Base-by-base conservation (phyloP, 2,329 filamentous ascomycete species). In the Penicillium sp. region DNA sequence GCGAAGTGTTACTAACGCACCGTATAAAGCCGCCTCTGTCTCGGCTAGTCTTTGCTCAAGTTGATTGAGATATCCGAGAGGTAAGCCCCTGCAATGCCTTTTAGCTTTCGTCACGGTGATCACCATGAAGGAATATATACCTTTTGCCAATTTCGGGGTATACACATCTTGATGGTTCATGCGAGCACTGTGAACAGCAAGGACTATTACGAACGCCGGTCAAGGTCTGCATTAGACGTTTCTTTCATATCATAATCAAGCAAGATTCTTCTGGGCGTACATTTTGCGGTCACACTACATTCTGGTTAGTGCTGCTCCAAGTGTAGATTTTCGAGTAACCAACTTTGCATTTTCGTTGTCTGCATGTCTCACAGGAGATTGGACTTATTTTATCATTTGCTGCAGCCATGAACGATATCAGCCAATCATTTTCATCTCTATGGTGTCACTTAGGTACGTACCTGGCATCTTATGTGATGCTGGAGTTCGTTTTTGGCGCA, bases 331-430 rank as follows among this genome's bases (percentile, higher is more conserved):
- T 22, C 18, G 6, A 11, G n/a, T 12, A 14, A 55, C 61, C 25
- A 35, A 65, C 63, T 43, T 65, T 65, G 55, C 62, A 65, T 56
- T 66, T 66, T 6, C 57, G 55, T 27, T 65, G 62, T 46, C 63
- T 60, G 35, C 63, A 66, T 45, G 48, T 12, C 33, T 65, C 62
- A 41, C 63, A 66, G 5, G 63, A 63, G 9, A 66, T 66, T 0
- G 54, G 37, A 52, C 57, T 64, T 41, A 58, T 9, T 7, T 41
- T 49, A 11, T 55, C 51, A n/a, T 40, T 43, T 22, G 37, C 37
- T 40, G 11, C 37, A 40, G 6, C 56, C 57, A 15, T 48, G 27
- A 7, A 35, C 14, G 1, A 40, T 47, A 29, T 46, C 12, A 22
- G 15, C 29, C 41, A 33, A 37, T 53, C 54, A 23, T 44, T 45